Evolutionary conservation across 2,329 filamentous ascomycete genomes (phyloP), one percentile per base, ranked within the genome.

Genomic region (Neocatenulostroma microsporum): DNA sequence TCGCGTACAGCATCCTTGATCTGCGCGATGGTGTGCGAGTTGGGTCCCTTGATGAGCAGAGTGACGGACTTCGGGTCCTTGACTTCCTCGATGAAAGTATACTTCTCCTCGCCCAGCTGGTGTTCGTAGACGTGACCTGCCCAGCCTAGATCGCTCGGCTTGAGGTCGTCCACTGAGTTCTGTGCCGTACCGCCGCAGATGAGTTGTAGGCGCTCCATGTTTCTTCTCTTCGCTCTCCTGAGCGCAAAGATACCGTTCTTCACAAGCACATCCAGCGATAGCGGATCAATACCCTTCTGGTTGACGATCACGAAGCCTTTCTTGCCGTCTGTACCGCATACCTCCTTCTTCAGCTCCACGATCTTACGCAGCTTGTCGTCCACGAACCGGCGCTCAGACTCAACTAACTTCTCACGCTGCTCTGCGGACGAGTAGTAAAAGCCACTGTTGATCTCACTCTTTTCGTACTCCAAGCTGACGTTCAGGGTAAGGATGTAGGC

Each of bases 381-480:
- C 30, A 98, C 87, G 54, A 95, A 95, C 45, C 84, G 78, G 47
- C 91, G 82, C 70, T 98, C 91, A 57, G 86, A 94, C 70, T 96
- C 91, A 9, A 98, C 91, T 25, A 98, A 78, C 73, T 96, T 98
- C 56, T 96, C 91, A 49, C 91, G 78, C 70, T 98, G 91, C 49
- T 95, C 88, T 19, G 91, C 91, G 58, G 81, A 94, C 23, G 84
- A 94, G 70, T 98, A 98, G 74, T 94, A 98, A 73, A 98, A 98
- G 34, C 88, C 80, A 26, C 88, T 95, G 76, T 98, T 98, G 64
- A 98, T 94, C 67, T 98, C 91, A 0, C 88, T 89, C 73, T 98
- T 98, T 66, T 98, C 91, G 62, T 98, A 98, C 62, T 98, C 91
- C 45, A 98, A 70, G 62, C 85, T 93, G 61, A 98, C 89, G 58